Evolutionary conservation across 305 asterid genomes (phyloP), one percentile per base, ranked within the genome.

Genomic region (Rubia tinctorum): DNA sequence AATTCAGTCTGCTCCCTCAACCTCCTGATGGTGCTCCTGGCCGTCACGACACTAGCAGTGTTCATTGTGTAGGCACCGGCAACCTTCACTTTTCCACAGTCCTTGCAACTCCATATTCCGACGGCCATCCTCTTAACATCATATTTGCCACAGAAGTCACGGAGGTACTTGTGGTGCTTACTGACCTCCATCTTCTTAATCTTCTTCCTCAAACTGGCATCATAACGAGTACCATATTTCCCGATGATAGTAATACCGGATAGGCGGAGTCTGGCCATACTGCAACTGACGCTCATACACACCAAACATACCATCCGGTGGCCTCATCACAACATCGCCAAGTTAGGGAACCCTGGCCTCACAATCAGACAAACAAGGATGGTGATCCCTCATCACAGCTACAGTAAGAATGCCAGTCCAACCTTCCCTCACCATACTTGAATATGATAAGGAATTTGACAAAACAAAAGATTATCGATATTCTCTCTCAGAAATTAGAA

Each of bases 1-100:
- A 92, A 80, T 87, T 92, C 98, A 0, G 96, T 90, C 84, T 85
- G 92, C 91, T 92, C 96, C 86, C 96, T 87, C 84, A 92, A 76
- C 91, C 96, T 86, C 71, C 96, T 84, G 78, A 90, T 92, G 72
- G 98, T 90, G 86, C 98, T 92, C 87, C 96, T 85, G 40, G 90
- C 98, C 0, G 96, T 91, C 77, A 91, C 96, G 15, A 91, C 96
- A 76, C 95, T 88, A 9, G 97, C 96, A 71, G 96, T 91, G 86
- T 85, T 86, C 66, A 86, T 62, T 0, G 91, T 84, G 84, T 84
- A 86, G 30, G 91, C 91, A 27, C 87, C 91, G 3, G 89, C 88
- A 1, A 86, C 88, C 44, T 84, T 82, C 77, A 82, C 85, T 77
- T 84, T 84, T 76, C 87, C 85, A 7, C 88, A 84, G 68, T 82